These are phyloP conservation scores for Yamadazyma pseudoaaseri DNA, from an alignment of 1,139 yeast species.

Conservation along the genomic window DNA sequence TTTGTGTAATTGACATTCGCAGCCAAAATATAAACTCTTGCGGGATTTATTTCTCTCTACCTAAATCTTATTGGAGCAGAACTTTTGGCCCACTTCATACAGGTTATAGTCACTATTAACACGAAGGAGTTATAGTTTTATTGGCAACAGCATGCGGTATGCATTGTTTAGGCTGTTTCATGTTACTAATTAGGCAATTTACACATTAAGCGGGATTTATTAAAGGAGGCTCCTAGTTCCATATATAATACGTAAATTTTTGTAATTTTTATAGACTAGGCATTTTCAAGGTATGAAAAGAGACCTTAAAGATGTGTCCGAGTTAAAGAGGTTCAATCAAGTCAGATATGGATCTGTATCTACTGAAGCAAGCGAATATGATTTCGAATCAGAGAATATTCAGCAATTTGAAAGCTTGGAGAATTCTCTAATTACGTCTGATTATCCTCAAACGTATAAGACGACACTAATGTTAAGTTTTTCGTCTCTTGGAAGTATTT, in stretches of 20 bases:
- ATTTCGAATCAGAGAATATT: neutral
- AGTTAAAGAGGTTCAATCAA: neutral
- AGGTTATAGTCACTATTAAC: too few relatives aligned
- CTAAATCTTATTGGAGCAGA: slow-evolving; percentile 1
- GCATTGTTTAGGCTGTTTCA: too few relatives aligned
- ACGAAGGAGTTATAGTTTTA: too few relatives aligned
- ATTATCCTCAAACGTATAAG: neutral
- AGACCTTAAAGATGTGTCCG: neutral
- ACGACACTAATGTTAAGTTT: slow-evolving; percentile 5
- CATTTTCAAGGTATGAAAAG: neutral
- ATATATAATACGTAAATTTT: too few relatives aligned
- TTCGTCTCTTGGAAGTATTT: slow-evolving; percentile 53
- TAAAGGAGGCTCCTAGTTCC: too few relatives aligned
- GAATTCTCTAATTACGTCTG: neutral
- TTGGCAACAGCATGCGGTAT: too few relatives aligned
- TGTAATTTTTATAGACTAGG: too few relatives aligned
- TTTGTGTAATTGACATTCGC: too few relatives aligned
- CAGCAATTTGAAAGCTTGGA: neutral
- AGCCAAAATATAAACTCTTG: neutral
- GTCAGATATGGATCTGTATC: neutral
- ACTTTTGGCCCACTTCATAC: neutral
- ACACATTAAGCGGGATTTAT: too few relatives aligned
- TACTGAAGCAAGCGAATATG: neutral
- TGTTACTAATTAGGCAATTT: too few relatives aligned
- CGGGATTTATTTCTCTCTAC: slow-evolving; percentile 1